Base-by-base conservation (phyloP, 805 yeast genomes). In the Lachancea waltii region DNA sequence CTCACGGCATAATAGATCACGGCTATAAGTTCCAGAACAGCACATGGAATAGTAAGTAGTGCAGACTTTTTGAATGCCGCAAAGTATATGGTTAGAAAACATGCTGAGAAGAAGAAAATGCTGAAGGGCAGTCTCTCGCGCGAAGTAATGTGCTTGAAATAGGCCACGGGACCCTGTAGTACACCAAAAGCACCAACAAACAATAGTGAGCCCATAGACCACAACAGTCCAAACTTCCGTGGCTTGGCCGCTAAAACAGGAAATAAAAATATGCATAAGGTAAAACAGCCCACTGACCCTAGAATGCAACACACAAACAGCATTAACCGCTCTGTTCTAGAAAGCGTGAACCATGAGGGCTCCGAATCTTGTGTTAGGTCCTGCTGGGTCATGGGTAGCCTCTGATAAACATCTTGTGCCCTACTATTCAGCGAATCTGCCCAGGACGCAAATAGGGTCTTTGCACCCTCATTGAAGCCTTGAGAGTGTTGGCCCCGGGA, bases 221-320 rank as follows among this genome's bases (percentile, higher is more conserved):
- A 92, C 23, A 82, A 56, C 48, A 79, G 65, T 9, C 95, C 97
- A 57, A 92, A 90, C 60, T 92, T 92, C 34, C 95, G 70, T 11
- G 97, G 98, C 49, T 84, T 81, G 35, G 87, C 64, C 2, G 95
- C 89, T 46, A 92, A 66, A 11, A 90, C 87, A 0, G 98, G 98
- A 59, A 92, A 80, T 51, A 90, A 63, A 33, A 86, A 76, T 45
- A 90, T 74, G 47, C 96, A 85, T 19, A 90, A 60, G 9, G 79
- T 71, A 60, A 90, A 92, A 54, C 96, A 86, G 2, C 81, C 76
- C n/a, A 72, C 63, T 0, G 96, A 75, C 0, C 89, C 92, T 0
- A 74, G 68, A 3, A 92, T 64, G 50, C 95, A 85, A 38, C 82
- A 75, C 15, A 78, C 73, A 53, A 92, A 90, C 4, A 90, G 79